Conservation (phyloP, 1,284 basidiomycete species). For the Cystobasidiaceae sp. region DNA sequence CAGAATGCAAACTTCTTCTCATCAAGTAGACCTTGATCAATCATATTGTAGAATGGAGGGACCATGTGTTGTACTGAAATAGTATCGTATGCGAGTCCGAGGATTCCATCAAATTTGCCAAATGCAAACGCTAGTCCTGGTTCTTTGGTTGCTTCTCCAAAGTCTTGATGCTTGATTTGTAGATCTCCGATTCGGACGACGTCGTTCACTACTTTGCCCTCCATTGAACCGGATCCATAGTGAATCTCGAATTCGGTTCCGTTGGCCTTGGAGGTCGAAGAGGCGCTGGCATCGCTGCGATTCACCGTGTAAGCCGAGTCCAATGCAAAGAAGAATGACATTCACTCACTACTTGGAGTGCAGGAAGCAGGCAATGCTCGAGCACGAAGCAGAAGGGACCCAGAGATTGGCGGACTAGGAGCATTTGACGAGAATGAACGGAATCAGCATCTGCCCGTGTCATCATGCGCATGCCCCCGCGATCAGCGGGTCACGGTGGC, state of each 20-base stretch:
- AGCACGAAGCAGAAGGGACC: conserved; percentile 84
- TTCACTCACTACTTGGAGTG: conserved; percentile 34
- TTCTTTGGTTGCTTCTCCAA: conserved; percentile 94
- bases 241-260: conserved; percentile 86
- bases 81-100: conserved; percentile 92
- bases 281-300: conserved; percentile 83
- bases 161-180: conserved; percentile 69
- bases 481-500: no score
- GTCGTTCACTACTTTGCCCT: conserved; percentile 91
- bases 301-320: conserved; percentile 38
- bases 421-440: conserved; percentile 19
- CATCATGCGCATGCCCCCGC: no score
- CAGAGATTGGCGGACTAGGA: conserved; percentile 82
- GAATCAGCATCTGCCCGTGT: no score
- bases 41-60: conserved; percentile 94
- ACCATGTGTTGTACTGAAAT: conserved; percentile 91
- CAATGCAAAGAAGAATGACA: not conserved
- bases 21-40: conserved; percentile 76
- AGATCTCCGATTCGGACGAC: conserved; percentile 78
- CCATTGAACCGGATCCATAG: conserved; percentile 95
- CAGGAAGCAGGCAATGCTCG: conserved; percentile 91
- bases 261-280: conserved; percentile 86
- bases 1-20: conserved; percentile 92
- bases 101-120: conserved; percentile 90
- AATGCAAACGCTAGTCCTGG: conserved; percentile 97